phyloP scores from a whole-genome alignment of 305 asterid species.

The Fraxinus velutina region DNA sequence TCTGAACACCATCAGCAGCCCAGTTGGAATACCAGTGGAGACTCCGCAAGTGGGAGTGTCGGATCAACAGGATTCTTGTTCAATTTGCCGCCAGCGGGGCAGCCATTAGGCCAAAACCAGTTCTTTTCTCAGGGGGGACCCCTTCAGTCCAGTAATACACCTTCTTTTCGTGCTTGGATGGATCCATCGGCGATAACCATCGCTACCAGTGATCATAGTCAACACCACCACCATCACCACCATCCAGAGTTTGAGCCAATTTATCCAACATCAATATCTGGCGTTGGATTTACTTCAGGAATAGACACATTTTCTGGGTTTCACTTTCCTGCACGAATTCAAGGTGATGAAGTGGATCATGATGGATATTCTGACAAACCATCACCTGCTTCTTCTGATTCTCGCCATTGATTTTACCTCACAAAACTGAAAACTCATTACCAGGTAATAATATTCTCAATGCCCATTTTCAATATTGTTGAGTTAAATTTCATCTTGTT shows the following conservation, averaged over 20 bases:
- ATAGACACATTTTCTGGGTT: conserved; percentile 67
- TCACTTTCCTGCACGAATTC: conserved; percentile 90
- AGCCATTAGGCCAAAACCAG: conserved; percentile 62
- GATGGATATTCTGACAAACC: conserved; percentile 92
- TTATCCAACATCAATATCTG: conserved; percentile 49
- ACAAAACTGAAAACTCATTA: conserved; percentile 13
- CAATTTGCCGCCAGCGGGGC: conserved; percentile 52
- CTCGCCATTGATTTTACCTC: conserved; percentile 66
- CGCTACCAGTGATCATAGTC: conserved; percentile 40
- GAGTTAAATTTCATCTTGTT: neutral
- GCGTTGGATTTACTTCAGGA: conserved; percentile 57
- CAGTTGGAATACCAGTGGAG: conserved; percentile 55
- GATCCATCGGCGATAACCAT: conserved; percentile 57
- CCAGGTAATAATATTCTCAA: conserved; percentile 19
- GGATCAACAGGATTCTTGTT: conserved; percentile 49
- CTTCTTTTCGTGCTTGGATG: conserved; percentile 95
- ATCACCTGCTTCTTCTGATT: conserved; percentile 97
- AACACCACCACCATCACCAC: conserved; percentile 28
- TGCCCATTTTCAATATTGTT: neutral
- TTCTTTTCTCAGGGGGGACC: conserved; percentile 92
- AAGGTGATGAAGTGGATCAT: conserved; percentile 97
- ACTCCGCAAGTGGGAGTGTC: conserved; percentile 27
- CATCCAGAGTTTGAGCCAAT: conserved; percentile 39
- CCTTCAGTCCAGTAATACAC: conserved; percentile 98
- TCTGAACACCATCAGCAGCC: conserved; percentile 51